Evolutionary conservation across 2,329 filamentous ascomycete species (phyloP), one percentile per base, ranked within the genome.

Genomic region (Fusarium setosum): DNA sequence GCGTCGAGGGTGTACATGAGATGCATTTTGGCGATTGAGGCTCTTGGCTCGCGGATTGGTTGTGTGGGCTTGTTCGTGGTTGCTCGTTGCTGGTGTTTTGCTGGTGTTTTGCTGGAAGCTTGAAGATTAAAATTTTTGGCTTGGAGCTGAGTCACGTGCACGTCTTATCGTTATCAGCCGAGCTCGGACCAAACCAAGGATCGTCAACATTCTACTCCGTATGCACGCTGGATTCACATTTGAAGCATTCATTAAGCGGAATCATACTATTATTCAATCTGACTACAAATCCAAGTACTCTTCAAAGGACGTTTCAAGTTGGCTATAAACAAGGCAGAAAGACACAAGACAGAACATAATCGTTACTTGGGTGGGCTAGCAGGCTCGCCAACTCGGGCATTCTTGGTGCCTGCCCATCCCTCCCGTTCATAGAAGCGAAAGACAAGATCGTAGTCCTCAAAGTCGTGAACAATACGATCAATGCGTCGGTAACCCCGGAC

Each of bases 371-470:
- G 56, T 34, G 63, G 63, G 34, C 63, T 66, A 5, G 34, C 4
- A 7, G 82, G 79, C 76, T 88, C 86, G 15, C 86, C 86, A 44
- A 88, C 83, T 26, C 85, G 79, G 9, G 86, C 83, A 21, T 76
- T 77, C 63, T 83, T 84, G 11, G 82, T 80, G 11, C 85, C 85
- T 45, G 80, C 76, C 86, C 87, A 98, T 72, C 92, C 95, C 69
- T 97, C 89, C 60, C 93, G 88, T 82, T 98, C 94, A 75, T 97
- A 99, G 84, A 96, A 97, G 59, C 95, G 88, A 82, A 99, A 99
- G 42, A 99, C 91, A 34, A 99, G 84, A 77, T 98, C 94, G 75
- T 99, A 99, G 52, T 96, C 96, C 75, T 99, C 95, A 72, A 99
- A 90, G 74, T 98, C 94, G 78, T 99, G 96, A 49, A 99, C 93